A percentile compares a stretch with the other conserved stretches of the same genome.
These are phyloP conservation scores for Ceratocystiopsis brevicomis DNA, from an alignment of 2,329 filamentous ascomycete species.

Conservation along the genomic window DNA sequence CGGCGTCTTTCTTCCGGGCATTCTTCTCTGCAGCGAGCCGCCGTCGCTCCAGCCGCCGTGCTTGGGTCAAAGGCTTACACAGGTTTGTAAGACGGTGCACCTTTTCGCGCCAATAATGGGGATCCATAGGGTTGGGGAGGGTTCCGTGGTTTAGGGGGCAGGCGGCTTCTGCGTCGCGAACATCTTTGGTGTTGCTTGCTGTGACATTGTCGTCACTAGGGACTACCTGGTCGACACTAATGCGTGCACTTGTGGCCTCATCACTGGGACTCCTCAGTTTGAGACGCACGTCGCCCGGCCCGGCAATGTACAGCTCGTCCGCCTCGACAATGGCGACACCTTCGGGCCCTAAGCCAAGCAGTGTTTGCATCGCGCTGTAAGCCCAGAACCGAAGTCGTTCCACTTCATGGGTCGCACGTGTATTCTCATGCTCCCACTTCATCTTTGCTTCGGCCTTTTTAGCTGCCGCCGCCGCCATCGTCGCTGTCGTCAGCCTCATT, in stretches of 20 bases:
- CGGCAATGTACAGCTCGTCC: constrained; percentile 6
- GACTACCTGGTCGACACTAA: not conserved
- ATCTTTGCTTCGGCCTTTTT: not conserved
- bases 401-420: not conserved
- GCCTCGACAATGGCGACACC: constrained; percentile 1
- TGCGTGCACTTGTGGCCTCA: no score
- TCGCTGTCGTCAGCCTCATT: no score
- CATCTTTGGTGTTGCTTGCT: not conserved
- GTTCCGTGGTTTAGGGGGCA: not conserved
- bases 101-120: constrained; percentile 5
- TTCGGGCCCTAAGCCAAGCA: constrained; percentile 3
- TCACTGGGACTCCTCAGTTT: not conserved
- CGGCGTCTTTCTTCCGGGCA: no score
- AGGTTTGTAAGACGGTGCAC: constrained; percentile 3
- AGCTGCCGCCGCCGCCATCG: not conserved
- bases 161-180: not conserved
- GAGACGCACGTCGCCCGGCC: constrained; percentile 4
- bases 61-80: constrained; percentile 5
- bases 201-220: not conserved
- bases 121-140: not conserved
- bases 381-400: constrained; percentile 2
- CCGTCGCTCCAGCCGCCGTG: constrained; percentile 1
- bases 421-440: no score
- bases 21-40: not conserved
- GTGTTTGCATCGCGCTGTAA: constrained; percentile 5